A percentile compares a stretch with the other conserved stretches of the same genome.
Conservation (phyloP, 129 eudicot genomes). For the Deinandra increscens region DNA sequence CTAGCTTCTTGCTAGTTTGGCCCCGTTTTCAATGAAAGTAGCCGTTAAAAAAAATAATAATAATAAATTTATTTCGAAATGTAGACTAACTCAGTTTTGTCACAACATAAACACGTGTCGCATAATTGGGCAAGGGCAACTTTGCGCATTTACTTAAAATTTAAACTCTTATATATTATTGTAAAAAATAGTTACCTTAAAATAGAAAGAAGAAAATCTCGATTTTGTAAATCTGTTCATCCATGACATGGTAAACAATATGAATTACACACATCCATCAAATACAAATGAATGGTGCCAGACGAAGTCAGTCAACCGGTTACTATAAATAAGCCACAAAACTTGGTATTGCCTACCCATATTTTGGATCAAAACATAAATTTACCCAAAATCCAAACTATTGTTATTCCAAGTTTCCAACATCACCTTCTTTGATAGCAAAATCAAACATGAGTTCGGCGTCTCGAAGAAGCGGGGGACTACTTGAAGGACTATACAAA, state of each 20-base stretch:
- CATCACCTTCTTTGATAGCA: not conserved
- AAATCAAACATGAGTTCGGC: constrained; percentile 39
- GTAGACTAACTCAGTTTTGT: too few species aligned
- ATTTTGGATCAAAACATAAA: not conserved
- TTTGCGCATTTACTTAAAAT: too few species aligned
- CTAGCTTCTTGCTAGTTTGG: too few species aligned
- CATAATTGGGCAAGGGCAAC: too few species aligned
- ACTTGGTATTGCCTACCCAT: constrained; percentile 5
- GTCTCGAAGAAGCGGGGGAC: constrained; percentile 44
- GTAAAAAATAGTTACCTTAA: too few species aligned
- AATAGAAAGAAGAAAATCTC: too few species aligned
- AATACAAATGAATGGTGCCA: constrained; percentile 3
- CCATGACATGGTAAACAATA: not conserved
- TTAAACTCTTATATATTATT: too few species aligned
- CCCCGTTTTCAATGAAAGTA: too few species aligned
- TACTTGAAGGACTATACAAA: constrained; percentile 62
- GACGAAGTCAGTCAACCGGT: not conserved
- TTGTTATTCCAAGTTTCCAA: not conserved
- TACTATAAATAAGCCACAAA: constrained; percentile 18
- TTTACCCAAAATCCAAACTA: not conserved
- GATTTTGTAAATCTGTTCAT: not conserved
- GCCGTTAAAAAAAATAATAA: too few species aligned
- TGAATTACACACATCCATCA: not conserved
- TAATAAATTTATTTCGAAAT: too few species aligned
- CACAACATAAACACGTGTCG: too few species aligned